phyloP scores from a whole-genome alignment of 208 protist species.

The Acanthamoeba healyi region DNA sequence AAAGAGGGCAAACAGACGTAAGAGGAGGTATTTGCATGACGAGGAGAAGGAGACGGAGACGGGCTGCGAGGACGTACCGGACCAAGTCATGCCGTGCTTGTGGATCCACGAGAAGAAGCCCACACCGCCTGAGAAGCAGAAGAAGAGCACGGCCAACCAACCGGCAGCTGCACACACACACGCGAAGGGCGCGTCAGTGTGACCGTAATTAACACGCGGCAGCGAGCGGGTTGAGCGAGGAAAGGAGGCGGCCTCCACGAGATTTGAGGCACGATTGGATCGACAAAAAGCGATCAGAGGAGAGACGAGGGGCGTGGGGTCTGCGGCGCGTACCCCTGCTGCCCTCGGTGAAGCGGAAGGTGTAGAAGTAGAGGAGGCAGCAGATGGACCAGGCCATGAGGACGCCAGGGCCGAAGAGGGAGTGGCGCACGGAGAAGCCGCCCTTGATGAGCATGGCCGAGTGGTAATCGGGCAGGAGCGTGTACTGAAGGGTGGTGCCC shows the following conservation, averaged over 20 bases:
- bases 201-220: not conserved
- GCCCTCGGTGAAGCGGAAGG: slow-evolving; percentile 61
- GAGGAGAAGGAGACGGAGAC: not conserved
- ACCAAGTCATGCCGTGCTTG: slow-evolving; percentile 56
- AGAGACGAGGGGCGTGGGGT: not conserved
- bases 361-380: slow-evolving; percentile 72
- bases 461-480: slow-evolving; percentile 64
- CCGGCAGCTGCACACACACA: not conserved
- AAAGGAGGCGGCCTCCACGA: not conserved
- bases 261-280: not conserved
- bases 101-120: slow-evolving; percentile 53
- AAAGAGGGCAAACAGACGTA: not conserved
- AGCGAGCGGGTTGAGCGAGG: too few species aligned
- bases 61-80: not conserved
- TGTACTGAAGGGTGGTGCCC: slow-evolving; percentile 37
- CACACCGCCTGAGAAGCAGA: slow-evolving; percentile 67
- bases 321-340: slow-evolving; percentile 63
- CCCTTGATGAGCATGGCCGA: slow-evolving; percentile 65
- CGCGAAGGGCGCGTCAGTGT: not conserved
- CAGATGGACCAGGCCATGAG: slow-evolving; percentile 53
- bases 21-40: too few species aligned
- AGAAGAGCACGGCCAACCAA: slow-evolving; percentile 39
- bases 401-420: slow-evolving; percentile 42
- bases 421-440: slow-evolving; percentile 58
- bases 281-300: not conserved